Percentiles rank a stretch among this genome's conserved stretches.
phyloP scores from a whole-genome alignment of 495 filamentous ascomycete species.

The Chaetomium tenue region DNA sequence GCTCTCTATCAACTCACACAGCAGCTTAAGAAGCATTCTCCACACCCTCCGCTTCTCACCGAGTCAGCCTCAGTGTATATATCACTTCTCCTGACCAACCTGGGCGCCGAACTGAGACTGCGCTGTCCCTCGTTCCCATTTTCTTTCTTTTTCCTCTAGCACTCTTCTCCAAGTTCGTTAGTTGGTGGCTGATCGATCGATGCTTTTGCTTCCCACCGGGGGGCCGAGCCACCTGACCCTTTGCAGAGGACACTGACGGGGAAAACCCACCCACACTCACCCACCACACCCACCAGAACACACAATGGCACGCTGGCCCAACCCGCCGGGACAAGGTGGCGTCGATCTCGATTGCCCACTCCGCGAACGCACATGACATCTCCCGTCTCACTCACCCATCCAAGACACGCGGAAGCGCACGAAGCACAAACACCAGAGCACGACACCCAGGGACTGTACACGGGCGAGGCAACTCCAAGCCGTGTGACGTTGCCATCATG shows the following conservation, averaged over 20 bases:
- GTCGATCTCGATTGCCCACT: neutral
- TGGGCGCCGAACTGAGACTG: too few relatives aligned
- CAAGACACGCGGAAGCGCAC: too few relatives aligned
- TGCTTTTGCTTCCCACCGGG: too few relatives aligned
- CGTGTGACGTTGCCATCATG: neutral
- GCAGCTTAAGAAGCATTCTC: neutral
- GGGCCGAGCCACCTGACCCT: too few relatives aligned
- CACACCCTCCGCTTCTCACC: too few relatives aligned
- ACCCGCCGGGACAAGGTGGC: neutral
- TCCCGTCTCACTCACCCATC: neutral
- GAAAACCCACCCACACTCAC: too few relatives aligned
- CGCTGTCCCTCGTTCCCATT: too few relatives aligned
- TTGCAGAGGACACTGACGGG: too few relatives aligned
- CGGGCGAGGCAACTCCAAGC: neutral
- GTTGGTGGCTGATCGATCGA: too few relatives aligned
- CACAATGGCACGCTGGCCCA: neutral
- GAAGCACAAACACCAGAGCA: too few relatives aligned
- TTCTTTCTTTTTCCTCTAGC: too few relatives aligned
- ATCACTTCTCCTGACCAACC: neutral
- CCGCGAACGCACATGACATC: neutral
- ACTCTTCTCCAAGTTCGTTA: too few relatives aligned
- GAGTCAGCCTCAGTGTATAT: neutral
- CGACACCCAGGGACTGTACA: neutral
- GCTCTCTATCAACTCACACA: neutral
- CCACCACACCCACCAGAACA: neutral